Conservation (phyloP, 2,329 filamentous ascomycete genomes). For the Leptoxyphium fumago region DNA sequence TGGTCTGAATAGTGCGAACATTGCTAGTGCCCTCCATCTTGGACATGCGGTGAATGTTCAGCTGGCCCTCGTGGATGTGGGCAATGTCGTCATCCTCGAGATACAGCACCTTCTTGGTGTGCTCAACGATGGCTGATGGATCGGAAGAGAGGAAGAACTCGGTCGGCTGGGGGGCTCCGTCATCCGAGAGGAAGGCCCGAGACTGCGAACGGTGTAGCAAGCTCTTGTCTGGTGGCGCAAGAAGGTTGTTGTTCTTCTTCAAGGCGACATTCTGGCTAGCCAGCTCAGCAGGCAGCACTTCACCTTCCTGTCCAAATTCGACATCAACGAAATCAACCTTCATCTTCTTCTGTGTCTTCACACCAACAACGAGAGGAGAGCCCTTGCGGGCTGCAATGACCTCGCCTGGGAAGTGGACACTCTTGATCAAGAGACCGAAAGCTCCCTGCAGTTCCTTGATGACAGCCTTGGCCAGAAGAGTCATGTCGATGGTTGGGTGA, state of each 20-base stretch:
- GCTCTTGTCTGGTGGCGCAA: conserved; percentile 91
- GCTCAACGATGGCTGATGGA: conserved; percentile 94
- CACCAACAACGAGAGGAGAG: conserved; percentile 91
- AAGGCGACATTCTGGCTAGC: conserved; percentile 93
- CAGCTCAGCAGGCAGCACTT: conserved; percentile 74
- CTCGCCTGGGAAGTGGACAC: conserved; percentile 95
- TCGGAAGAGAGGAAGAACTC: conserved; percentile 99
- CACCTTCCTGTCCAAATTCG: conserved; percentile 80
- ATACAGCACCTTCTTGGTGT: conserved; percentile 99
- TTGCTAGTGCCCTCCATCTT: conserved; percentile 97
- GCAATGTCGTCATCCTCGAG: conserved; percentile 99
- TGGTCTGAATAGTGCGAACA: conserved; percentile 92
- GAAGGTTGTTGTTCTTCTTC: conserved; percentile 59
- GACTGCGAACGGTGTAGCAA: conserved; percentile 97
- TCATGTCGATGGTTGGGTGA: conserved; percentile 89
- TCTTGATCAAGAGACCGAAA: conserved; percentile 95
- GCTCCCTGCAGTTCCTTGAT: conserved; percentile 97
- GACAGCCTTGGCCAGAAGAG: conserved; percentile 88
- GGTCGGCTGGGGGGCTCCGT: conserved; percentile 92
- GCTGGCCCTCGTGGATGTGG: conserved; percentile 95
- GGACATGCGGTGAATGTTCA: conserved; percentile 96
- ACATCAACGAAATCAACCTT: conserved; percentile 99
- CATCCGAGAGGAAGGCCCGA: conserved; percentile 95
- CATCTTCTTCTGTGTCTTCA: conserved; percentile 96
- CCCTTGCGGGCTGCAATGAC: conserved; percentile 96